A percentile compares a stretch with the other conserved stretches of the same genome.
Conservation (phyloP, 345 rosid species). For the Salix brachista region DNA sequence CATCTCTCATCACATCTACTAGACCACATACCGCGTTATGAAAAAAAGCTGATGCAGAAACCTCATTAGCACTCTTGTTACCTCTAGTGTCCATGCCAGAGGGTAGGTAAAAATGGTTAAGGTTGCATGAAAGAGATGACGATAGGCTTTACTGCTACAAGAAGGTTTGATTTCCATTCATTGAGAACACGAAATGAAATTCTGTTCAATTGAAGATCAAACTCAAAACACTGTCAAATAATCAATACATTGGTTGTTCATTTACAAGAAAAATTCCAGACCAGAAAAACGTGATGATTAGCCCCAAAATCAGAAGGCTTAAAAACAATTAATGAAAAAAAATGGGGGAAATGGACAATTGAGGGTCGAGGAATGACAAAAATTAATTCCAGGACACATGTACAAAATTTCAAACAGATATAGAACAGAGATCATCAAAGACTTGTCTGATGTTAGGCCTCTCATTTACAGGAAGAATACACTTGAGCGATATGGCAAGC, state of each 20-base stretch:
- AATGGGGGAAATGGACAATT: constrained; percentile 19
- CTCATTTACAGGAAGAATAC: constrained; percentile 78
- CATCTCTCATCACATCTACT: too few species aligned
- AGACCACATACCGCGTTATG: not conserved
- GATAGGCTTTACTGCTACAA: not conserved
- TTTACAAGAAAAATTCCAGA: constrained; percentile 40
- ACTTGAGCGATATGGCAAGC: constrained; percentile 70
- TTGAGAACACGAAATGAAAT: constrained; percentile 6
- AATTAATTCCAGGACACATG: constrained; percentile 54
- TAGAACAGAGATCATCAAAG: constrained; percentile 56
- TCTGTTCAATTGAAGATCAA: constrained; percentile 15
- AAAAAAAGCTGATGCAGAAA: not conserved
- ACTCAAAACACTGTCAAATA: constrained; percentile 37
- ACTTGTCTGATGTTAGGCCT: constrained; percentile 95
- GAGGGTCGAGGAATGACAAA: constrained; percentile 40
- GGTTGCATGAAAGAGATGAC: not conserved
- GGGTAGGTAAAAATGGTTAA: not conserved
- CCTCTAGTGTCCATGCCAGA: not conserved
- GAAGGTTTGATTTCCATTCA: not conserved
- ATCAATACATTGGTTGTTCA: constrained; percentile 40
- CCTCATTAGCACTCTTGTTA: not conserved
- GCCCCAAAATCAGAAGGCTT: constrained; percentile 42
- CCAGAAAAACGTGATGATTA: constrained; percentile 25
- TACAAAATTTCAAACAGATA: constrained; percentile 67
- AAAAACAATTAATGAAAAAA: constrained; percentile 36